Percentiles rank a stretch among this genome's conserved stretches.
Evolutionary conservation across 1,284 basidiomycete species (phyloP).

Genomic region (Flammula alnicola): DNA sequence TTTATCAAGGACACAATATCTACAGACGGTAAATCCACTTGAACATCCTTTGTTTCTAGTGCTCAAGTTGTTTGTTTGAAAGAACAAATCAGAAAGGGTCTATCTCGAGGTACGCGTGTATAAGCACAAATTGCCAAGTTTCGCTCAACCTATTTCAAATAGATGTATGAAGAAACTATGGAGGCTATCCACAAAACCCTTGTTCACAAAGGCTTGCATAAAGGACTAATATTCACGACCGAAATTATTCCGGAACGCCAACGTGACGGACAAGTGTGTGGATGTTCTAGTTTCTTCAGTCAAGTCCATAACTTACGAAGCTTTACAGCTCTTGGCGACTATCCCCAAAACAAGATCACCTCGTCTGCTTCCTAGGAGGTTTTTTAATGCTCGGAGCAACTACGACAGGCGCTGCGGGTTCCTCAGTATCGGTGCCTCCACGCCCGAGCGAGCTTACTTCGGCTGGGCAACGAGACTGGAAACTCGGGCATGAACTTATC

Average conservation of each 20-base stretch:
- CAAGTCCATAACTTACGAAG: slow-evolving; percentile 55
- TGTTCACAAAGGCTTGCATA: slow-evolving; percentile 57
- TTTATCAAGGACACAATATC: slow-evolving; percentile 64
- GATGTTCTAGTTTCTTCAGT: slow-evolving; percentile 15
- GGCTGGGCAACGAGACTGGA: slow-evolving; percentile 74
- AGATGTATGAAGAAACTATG: slow-evolving; percentile 85
- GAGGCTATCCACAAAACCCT: slow-evolving; percentile 74
- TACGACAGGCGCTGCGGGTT: slow-evolving; percentile 51
- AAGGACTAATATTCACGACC: slow-evolving; percentile 69
- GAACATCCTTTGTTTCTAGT: not conserved
- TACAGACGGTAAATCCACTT: slow-evolving; percentile 59
- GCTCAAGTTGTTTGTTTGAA: slow-evolving; percentile 5
- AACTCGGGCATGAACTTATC: slow-evolving; percentile 74
- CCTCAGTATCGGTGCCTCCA: slow-evolving; percentile 59
- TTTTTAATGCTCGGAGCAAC: slow-evolving; percentile 90
- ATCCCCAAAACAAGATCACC: slow-evolving; percentile 92
- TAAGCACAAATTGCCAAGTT: not conserved
- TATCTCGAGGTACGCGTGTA: slow-evolving; percentile 22
- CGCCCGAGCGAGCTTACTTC: slow-evolving; percentile 50
- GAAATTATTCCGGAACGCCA: slow-evolving; percentile 62
- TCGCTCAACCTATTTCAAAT: slow-evolving; percentile 1
- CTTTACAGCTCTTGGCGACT: slow-evolving; percentile 74
- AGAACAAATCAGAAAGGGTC: slow-evolving; percentile 23
- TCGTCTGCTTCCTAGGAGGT: slow-evolving; percentile 95
- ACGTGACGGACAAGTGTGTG: slow-evolving; percentile 25